Evolutionary conservation across 805 yeast species (phyloP), one percentile per base, ranked within the genome.

Genomic region (Candida schatavii): DNA sequence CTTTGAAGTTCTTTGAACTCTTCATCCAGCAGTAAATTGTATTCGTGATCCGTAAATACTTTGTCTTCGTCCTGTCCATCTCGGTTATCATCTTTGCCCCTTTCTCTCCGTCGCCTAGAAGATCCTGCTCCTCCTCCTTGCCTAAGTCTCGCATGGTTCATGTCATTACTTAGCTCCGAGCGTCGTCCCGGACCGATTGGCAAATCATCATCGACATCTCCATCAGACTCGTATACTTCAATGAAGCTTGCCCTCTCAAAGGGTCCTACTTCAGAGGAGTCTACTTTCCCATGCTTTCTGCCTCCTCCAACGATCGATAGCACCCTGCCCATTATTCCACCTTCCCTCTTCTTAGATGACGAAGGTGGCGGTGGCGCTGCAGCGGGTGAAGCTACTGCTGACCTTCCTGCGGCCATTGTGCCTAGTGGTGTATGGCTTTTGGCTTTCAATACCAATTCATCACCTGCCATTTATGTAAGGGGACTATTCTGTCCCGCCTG

Each of bases 241-340:
- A 31, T 31, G 35, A 15, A 31, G 20, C 35, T 31, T 10, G 35
- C 35, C 18, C 35, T 31, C 21, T 31, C 35, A 31, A 31, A 31
- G 9, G 35, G 35, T 7, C 35, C 35, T 5, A 22, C 21, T 10
- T 10, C 29, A 4, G n/a, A 11, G 21, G 11, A 10, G 15, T 31
- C 35, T 9, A 11, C 5, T 17, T 31, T 31, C 5, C 35, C 35
- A 15, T 31, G 35, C 18, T 31, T 31, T 31, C 35, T 15, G 35
- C 35, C 35, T 18, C 36, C 25, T 18, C 36, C 25, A 4, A 36
- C 39, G 25, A 36, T 36, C 14, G 32, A 36, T 22, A 36, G 39
- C 18, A 36, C 32, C 21, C 32, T 36, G 25, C 39, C 39, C 39
- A 36, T 18, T 19, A 36, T 26, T n/a, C 39, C 38, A 36, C 30